These are phyloP conservation scores for Yamagishiella unicocca DNA, from an alignment of 139 green algal genomes.

Conservation along the genomic window DNA sequence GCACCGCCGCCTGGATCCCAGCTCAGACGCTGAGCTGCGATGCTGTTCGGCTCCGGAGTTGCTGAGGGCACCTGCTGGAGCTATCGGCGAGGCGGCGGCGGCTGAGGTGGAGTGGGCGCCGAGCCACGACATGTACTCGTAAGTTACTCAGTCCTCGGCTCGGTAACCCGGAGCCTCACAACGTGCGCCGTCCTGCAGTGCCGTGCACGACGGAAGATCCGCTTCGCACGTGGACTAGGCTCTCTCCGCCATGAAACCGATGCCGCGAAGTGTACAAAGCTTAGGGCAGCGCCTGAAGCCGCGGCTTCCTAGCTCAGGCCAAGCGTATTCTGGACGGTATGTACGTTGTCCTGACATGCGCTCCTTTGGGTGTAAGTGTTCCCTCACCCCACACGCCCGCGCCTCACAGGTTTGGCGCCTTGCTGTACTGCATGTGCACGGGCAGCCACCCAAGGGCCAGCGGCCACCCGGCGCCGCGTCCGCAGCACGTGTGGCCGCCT, in stretches of 20 bases:
- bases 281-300: no score
- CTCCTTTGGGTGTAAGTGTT: neutral
- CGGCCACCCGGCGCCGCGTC: neutral
- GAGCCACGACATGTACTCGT: constrained; percentile 12
- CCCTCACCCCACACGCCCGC: neutral
- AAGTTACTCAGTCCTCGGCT: neutral
- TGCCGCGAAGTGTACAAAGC: neutral
- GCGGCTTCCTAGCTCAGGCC: neutral
- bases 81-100: neutral
- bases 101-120: neutral
- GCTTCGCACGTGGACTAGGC: neutral
- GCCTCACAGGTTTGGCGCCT: neutral
- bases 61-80: constrained; percentile 2
- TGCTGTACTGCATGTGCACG: constrained; percentile 27
- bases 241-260: neutral
- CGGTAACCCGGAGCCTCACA: neutral
- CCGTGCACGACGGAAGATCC: neutral
- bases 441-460: neutral
- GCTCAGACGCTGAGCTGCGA: neutral
- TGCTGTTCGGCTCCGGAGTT: constrained; percentile 27
- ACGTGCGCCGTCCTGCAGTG: neutral
- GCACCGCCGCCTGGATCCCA: neutral
- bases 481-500: constrained; percentile 2
- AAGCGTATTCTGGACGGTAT: neutral
- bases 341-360: neutral